These are phyloP conservation scores for Triangularia setosa DNA, from an alignment of 2,329 filamentous ascomycete genomes.

Conservation along the genomic window DNA sequence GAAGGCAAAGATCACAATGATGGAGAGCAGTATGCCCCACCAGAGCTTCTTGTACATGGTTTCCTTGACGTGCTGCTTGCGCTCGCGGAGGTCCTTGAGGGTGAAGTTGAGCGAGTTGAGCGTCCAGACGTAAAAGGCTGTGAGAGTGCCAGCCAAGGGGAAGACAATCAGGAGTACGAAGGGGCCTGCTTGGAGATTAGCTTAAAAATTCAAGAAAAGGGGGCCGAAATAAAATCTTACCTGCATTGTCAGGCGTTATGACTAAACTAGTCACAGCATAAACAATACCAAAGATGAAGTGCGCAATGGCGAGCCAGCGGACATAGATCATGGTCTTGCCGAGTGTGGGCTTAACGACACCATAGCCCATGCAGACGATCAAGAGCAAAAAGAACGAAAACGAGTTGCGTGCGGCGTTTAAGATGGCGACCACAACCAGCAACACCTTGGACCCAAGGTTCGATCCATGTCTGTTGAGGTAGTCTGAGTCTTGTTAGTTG, in stretches of 20 bases:
- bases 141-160: slow-evolving; percentile 85
- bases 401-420: slow-evolving; percentile 92
- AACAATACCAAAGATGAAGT: slow-evolving; percentile 92
- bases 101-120: slow-evolving; percentile 91
- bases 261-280: slow-evolving; percentile 88
- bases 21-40: slow-evolving; percentile 93
- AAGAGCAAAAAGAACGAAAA: slow-evolving; percentile 98
- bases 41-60: slow-evolving; percentile 97
- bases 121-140: slow-evolving; percentile 98
- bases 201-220: too few relatives aligned
- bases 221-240: slow-evolving; percentile 37
- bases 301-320: slow-evolving; percentile 81
- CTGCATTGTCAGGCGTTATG: slow-evolving; percentile 81
- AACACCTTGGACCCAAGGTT: slow-evolving; percentile 79
- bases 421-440: slow-evolving; percentile 83
- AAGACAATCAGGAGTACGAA: slow-evolving; percentile 90
- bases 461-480: slow-evolving; percentile 83
- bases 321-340: slow-evolving; percentile 94
- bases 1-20: slow-evolving; percentile 94
- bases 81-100: slow-evolving; percentile 91
- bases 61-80: slow-evolving; percentile 90
- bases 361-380: slow-evolving; percentile 99
- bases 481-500: slow-evolving; percentile 55
- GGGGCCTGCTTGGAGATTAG: slow-evolving; percentile 54
- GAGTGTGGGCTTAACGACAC: slow-evolving; percentile 89